Base-by-base conservation (phyloP, 1,284 basidiomycete species). In the Cutaneotrichosporon cavernicola region DNA sequence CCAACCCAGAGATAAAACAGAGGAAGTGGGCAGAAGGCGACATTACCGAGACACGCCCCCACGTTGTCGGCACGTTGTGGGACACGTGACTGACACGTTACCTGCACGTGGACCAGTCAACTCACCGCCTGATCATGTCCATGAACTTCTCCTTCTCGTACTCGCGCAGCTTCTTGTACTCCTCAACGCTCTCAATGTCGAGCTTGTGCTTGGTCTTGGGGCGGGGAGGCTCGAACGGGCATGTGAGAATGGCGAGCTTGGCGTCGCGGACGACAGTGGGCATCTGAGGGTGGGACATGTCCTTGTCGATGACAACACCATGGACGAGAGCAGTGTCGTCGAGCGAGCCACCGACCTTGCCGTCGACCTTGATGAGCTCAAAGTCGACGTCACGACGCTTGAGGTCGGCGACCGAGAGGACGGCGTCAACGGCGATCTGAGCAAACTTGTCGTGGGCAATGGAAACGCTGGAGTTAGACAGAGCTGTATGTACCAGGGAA, bases 191-290 rank as follows among this genome's bases (percentile, higher is more conserved):
- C 61, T 92, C 93, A 76, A 99, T 98, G 77, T 99, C 96, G 56
- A 99, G 84, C 82, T 99, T 96, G 82, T 99, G 96, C 84, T 99
- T 99, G 22, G 96, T 99, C 85, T 99, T 99, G 57, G 96, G 96
- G 46, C 97, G 89, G 14, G 97, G 96, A 11, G 96, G 96, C 80
- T 99, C 96, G 76, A 99, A 98, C 22, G 96, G 94, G 82, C 97
- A 99, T 55, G 96, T 99, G 60, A 99, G 87, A 77, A 99, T 99
- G 22, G 96, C 96, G 65, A 99, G 85, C 71, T 89, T 89, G 65
- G 97, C 96, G 78, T 99, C 91, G 71, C 85, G 86, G 70, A 99
- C 89, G 53, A 84, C 85, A 65, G 87, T 87, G 11, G 96, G 96
- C 96, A 99, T 99, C 82, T 97, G 94, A 10, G 96, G 91, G 77